Conservation (phyloP, 148 eudicot genomes). For the Chenopodium quinoa region DNA sequence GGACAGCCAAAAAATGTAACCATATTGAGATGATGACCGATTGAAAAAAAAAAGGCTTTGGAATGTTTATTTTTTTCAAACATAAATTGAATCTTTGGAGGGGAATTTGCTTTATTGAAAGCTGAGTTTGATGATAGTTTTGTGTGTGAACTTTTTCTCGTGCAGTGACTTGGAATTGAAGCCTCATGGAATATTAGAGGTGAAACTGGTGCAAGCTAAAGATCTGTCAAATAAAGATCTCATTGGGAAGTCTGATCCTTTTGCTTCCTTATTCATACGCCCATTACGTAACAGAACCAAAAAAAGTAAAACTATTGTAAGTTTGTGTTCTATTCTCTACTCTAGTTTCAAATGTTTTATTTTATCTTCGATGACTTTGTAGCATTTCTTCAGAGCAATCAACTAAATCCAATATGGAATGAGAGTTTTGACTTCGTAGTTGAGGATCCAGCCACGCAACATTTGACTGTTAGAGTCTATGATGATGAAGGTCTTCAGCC, state of each 20-base stretch:
- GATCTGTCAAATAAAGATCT: constrained; percentile 75
- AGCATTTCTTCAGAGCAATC: constrained; percentile 48
- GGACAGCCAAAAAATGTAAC: neutral
- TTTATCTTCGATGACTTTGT: neutral
- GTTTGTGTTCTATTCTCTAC: constrained; percentile 13
- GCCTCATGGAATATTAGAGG: constrained; percentile 74
- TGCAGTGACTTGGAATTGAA: constrained; percentile 71
- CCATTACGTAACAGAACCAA: constrained; percentile 63
- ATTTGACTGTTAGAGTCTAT: constrained; percentile 67
- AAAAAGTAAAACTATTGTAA: constrained; percentile 73
- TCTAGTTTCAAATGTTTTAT: neutral
- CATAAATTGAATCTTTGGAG: neutral
- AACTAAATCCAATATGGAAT: constrained; percentile 82
- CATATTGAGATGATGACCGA: neutral
- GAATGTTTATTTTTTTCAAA: neutral
- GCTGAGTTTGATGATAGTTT: neutral
- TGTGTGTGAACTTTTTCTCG: neutral
- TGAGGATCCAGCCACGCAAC: constrained; percentile 74
- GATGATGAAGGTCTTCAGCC: constrained; percentile 92
- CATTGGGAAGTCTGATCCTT: constrained; percentile 92
- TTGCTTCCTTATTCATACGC: constrained; percentile 63
- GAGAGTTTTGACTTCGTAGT: constrained; percentile 89
- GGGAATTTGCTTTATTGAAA: neutral
- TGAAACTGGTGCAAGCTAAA: constrained; percentile 81
- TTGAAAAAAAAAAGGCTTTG: neutral